phyloP scores from a whole-genome alignment of 345 rosid species.

The Aethionema arabicum region DNA sequence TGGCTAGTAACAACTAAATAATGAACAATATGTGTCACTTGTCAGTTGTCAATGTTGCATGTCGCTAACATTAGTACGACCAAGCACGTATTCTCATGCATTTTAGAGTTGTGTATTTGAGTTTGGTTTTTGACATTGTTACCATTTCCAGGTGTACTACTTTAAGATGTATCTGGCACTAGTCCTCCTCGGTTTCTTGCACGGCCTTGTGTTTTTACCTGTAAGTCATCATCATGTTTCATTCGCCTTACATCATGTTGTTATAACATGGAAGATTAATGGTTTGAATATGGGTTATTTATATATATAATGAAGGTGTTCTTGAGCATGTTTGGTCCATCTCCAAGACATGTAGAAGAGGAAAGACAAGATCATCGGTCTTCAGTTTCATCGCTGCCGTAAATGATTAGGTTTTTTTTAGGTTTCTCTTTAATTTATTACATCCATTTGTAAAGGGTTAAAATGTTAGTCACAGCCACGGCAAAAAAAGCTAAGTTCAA shows the following conservation, averaged over 20 bases:
- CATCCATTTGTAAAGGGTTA: too few species aligned
- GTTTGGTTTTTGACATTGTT: neutral
- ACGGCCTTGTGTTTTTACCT: constrained; percentile 89
- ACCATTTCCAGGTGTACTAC: constrained; percentile 70
- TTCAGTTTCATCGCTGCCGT: constrained; percentile 53
- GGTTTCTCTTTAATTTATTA: neutral
- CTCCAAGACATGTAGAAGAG: constrained; percentile 59
- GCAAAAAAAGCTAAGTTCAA: too few species aligned
- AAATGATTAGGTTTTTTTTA: neutral
- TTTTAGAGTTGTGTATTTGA: neutral
- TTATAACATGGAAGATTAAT: neutral
- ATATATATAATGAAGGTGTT: constrained; percentile 70
- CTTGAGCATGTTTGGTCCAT: constrained; percentile 90
- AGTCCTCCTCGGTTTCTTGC: constrained; percentile 93
- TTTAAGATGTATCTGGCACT: constrained; percentile 96
- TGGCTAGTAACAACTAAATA: too few species aligned
- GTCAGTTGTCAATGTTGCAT: too few species aligned
- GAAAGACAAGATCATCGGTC: constrained; percentile 73
- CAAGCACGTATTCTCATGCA: neutral
- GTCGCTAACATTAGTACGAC: neutral
- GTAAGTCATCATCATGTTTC: constrained; percentile 45
- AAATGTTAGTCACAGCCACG: too few species aligned
- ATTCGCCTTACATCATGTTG: neutral
- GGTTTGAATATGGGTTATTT: constrained; percentile 5
- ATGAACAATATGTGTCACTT: too few species aligned